Evolutionary conservation across 2,329 filamentous ascomycete genomes (phyloP), one percentile per base, ranked within the genome.

Genomic region (Trichoderma polysporum): DNA sequence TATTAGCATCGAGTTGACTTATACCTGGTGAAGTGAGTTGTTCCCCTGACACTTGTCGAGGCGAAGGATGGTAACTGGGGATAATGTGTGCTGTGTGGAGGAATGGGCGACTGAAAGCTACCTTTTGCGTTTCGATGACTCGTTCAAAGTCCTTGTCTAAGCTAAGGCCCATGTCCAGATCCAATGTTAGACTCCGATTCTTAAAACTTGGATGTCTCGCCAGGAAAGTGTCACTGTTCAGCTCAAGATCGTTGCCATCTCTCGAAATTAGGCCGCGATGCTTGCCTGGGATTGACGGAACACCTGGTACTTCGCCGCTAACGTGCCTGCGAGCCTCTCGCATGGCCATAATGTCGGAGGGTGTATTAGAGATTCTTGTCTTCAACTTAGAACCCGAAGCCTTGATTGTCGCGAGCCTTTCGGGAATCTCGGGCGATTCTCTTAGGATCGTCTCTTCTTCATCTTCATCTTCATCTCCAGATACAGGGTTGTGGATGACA

Each of bases 71-170:
- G 33, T 41, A 7, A 49, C 41, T 12, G 27, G 52, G 66, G 66
- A 69, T 37, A 9, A 45, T 37, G 54, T 63, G 68, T 69, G 63
- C 69, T 68, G 68, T 70, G 69, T 70, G 68, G 69, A 61, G 65
- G 59, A 68, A 67, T 67, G 67, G 60, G 70, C 68, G 66, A 71
- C 70, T 66, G 68, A 71, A 72, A 73, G 70, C 72, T 85, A 97
- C 94, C 93, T 98, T 98, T 91, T 97, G 94, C 77, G 90, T 87
- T 81, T 97, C 93, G 74, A 98, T 96, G 66, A 98, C 92, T 68
- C 94, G 88, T 74, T 98, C 93, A 79, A 98, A 97, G 77, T 97
- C 95, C 74, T 91, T 88, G 74, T 97, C 93, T 53, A 98, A 86
- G 70, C 93, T 94, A 70, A 97, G 89, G 69, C 92, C 92, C 65